Evolutionary conservation across 306 rosid genomes (phyloP).

Genomic region (Chamaecrista fasciculata): DNA sequence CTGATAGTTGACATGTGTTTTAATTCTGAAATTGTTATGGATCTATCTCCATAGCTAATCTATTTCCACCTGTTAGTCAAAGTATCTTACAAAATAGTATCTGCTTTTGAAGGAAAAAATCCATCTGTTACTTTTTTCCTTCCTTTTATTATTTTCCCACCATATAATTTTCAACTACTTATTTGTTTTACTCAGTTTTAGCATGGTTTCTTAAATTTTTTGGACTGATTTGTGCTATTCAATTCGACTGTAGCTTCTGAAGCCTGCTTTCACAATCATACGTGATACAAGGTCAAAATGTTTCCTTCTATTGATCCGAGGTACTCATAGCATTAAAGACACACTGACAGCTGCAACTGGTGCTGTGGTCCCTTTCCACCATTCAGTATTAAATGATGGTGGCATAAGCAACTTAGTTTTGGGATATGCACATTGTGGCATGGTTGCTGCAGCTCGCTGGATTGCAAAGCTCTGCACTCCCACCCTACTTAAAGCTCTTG

Average conservation of each 20-base stretch:
- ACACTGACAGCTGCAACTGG: conserved; percentile 97
- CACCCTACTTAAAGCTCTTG: conserved; percentile 68
- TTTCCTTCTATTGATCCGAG: conserved; percentile 90
- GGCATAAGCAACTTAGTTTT: conserved; percentile 90
- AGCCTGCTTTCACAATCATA: conserved; percentile 90
- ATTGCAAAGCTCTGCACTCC: conserved; percentile 93
- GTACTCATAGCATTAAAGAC: conserved; percentile 97
- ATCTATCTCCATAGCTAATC: background rate
- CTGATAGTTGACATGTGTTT: conserved; percentile 1
- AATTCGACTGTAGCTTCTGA: conserved; percentile 70
- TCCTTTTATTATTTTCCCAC: background rate
- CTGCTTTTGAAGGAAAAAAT: background rate
- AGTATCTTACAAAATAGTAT: background rate
- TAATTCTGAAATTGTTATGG: background rate
- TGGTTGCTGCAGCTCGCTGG: conserved; percentile 99
- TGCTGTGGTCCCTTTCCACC: conserved; percentile 94
- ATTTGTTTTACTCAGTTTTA: conserved; percentile 14
- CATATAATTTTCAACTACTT: background rate
- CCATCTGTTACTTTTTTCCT: background rate
- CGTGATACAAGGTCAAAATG: conserved; percentile 68
- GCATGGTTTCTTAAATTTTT: conserved; percentile 9
- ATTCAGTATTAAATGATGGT: conserved; percentile 86
- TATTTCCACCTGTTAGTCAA: background rate
- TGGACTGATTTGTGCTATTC: conserved; percentile 26
- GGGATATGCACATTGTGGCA: conserved; percentile 98